Conservation (phyloP, 306 rosid species). For the Castanopsis chinensis region DNA sequence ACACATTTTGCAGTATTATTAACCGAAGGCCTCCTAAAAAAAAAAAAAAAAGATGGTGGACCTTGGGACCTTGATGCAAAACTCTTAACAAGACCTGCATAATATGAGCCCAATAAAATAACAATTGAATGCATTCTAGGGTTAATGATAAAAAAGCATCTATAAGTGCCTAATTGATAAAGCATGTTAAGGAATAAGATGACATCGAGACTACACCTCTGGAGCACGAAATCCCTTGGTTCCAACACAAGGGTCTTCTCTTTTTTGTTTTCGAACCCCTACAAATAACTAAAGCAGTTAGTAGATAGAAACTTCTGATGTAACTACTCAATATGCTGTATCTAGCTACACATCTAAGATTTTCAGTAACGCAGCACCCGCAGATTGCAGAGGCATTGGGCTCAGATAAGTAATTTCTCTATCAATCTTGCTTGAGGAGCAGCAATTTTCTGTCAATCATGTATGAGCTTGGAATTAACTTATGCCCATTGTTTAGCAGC, state of each 20-base stretch:
- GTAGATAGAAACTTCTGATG: background rate
- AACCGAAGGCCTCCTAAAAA: background rate
- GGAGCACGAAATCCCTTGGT: conserved; percentile 82
- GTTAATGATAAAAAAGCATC: no score
- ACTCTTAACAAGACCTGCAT: conserved; percentile 64
- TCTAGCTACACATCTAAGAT: conserved; percentile 39
- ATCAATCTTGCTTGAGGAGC: conserved; percentile 48
- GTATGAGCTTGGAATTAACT: no score
- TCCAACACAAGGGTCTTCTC: conserved; percentile 72
- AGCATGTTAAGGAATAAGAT: background rate
- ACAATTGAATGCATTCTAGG: no score
- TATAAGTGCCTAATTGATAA: no score
- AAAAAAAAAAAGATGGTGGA: background rate
- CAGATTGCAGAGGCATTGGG: conserved; percentile 55
- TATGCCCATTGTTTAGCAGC: no score
- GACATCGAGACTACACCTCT: conserved; percentile 39
- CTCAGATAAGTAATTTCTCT: conserved; percentile 35
- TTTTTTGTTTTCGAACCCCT: conserved; percentile 53
- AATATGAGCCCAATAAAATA: background rate
- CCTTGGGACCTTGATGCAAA: conserved; percentile 58
- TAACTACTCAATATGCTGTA: background rate
- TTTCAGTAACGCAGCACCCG: conserved; percentile 31
- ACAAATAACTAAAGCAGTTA: conserved; percentile 6
- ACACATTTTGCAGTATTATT: background rate
- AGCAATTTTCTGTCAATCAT: background rate